Base-by-base conservation (phyloP, 2,329 filamentous ascomycete genomes). In the Epichloe amarillans region DNA sequence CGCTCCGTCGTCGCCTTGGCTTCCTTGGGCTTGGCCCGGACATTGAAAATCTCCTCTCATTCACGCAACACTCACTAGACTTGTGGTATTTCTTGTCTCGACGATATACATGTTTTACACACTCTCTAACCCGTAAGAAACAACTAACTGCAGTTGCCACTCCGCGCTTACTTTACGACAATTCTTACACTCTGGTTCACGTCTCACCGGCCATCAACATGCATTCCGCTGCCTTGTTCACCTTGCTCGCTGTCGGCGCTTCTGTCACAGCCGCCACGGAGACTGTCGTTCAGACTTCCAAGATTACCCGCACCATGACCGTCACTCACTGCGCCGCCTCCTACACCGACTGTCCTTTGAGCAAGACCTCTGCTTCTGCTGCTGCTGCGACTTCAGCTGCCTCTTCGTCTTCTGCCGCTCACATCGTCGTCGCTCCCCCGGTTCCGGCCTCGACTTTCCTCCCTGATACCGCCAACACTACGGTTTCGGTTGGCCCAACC, bases 271-370 rank as follows among this genome's bases (percentile, higher is more conserved):
- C 63, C 54, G 67, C 66, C 53, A 60, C 61, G 23, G 45, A 63
- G 40, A 73, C 67, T 53, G 68, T 66, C 51, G 68, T 66, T 11
- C 49, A 66, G 52, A 76, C 73, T 50, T 68, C 69, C 15, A 76
- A 73, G 51, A 64, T 64, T 49, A 72, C 70, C 50, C 62, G 61
- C 56, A 69, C 68, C 47, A 52, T 71, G 55, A 76, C 72, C 60
- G 65, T 76, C 60, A 76, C 73, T 52, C 58, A 64, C 59, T 74
- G 73, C 67, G 66, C 69, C 61, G 67, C 71, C 42, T 64, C 63
- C 11, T 63, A 67, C 54, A 64, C 66, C 55, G 64, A 71, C 62
- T 74, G 72, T 68, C 70, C 72, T 50, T 47, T 57, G 39, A 54
- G 56, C 52, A 61, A 64, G 51, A 59, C 62, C 21, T 58, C 57